Percentiles rank a stretch among this genome's conserved stretches.
Evolutionary conservation across 257 asterid species (phyloP).

Genomic region (Vinca minor): DNA sequence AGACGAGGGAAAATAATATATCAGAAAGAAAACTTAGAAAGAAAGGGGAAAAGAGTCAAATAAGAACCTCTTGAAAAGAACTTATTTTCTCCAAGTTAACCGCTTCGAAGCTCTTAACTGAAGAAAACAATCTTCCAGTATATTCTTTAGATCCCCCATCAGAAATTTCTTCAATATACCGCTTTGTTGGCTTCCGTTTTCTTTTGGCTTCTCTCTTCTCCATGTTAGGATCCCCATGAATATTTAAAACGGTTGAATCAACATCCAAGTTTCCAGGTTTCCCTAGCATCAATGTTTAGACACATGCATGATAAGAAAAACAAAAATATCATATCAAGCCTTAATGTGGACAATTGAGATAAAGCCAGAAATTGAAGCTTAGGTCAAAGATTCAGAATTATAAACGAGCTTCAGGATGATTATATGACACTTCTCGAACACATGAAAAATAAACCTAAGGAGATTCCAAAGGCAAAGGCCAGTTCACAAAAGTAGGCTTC

Average conservation of each 20-base stretch:
- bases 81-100: constrained; percentile 25
- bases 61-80: constrained; percentile 43
- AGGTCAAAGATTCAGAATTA: neutral
- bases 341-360: neutral
- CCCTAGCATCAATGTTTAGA: constrained; percentile 24
- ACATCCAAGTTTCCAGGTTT: constrained; percentile 23
- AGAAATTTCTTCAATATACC: constrained; percentile 79
- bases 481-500: neutral
- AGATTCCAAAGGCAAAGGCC: constrained; percentile 1
- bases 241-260: constrained; percentile 14
- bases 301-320: neutral
- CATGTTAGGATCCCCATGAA: constrained; percentile 29
- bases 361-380: neutral
- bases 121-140: constrained; percentile 36
- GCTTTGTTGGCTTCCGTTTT: constrained; percentile 78
- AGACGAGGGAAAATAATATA: constrained; percentile 2
- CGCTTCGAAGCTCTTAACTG: constrained; percentile 25
- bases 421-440: neutral
- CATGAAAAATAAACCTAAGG: neutral
- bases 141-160: constrained; percentile 64
- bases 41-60: constrained; percentile 1
- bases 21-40: neutral
- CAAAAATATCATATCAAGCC: neutral
- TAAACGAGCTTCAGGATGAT: neutral
- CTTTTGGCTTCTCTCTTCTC: constrained; percentile 72